phyloP scores from a whole-genome alignment of 257 asterid species.

The Gentiana straminea region DNA sequence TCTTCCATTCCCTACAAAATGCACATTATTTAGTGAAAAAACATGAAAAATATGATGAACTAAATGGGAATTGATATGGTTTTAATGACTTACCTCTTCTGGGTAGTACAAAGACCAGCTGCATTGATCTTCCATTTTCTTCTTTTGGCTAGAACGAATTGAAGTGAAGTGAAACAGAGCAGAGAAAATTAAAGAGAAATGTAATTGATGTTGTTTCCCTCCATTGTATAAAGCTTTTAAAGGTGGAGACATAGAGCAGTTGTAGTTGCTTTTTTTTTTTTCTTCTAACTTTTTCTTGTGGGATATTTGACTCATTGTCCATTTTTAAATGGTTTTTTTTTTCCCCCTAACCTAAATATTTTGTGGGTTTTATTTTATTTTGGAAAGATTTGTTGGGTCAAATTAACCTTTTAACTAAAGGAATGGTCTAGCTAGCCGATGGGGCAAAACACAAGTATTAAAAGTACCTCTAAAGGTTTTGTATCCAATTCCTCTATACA shows the following conservation, averaged over 20 bases:
- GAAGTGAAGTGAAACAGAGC: background rate
- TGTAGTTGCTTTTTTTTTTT: background rate
- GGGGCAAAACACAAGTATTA: background rate
- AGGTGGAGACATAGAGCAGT: constrained; percentile 12
- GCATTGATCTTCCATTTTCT: constrained; percentile 67
- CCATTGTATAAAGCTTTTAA: constrained; percentile 21
- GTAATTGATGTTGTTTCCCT: constrained; percentile 33
- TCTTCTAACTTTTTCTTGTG: constrained; percentile 14
- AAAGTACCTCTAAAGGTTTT: no score
- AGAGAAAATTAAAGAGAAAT: constrained; percentile 34
- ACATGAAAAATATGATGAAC: background rate
- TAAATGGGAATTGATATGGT: background rate
- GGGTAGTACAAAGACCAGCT: constrained; percentile 66
- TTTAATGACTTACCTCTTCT: constrained; percentile 46
- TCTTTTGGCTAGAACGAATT: constrained; percentile 14
- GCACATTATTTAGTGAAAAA: background rate
- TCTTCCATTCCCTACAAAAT: constrained; percentile 56
- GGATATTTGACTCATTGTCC: constrained; percentile 16
- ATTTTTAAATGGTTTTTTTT: no score
- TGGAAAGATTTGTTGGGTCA: no score
- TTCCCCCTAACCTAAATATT: no score
- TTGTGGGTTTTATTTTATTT: no score
- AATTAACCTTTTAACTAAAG: no score
- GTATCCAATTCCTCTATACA: no score
- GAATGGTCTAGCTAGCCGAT: no score